Conservation (phyloP, 345 rosid genomes). For the Eucalyptus camaldulensis region DNA sequence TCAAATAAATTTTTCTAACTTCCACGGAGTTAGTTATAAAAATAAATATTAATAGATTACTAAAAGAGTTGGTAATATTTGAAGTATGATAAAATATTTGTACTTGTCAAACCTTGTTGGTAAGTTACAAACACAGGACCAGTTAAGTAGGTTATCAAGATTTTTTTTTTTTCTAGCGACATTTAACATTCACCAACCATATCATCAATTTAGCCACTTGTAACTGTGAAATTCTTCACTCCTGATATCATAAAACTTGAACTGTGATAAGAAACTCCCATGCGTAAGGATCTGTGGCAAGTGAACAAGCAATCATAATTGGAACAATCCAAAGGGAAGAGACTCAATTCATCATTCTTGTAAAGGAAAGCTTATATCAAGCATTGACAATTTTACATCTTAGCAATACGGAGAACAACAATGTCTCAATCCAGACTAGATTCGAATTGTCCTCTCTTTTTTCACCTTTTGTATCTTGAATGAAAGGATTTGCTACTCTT, state of each 20-base stretch:
- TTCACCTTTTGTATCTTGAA: background rate
- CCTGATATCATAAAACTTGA: background rate
- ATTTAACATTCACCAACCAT: background rate
- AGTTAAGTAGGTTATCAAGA: background rate
- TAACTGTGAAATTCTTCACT: too few relatives aligned
- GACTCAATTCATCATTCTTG: background rate
- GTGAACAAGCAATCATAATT: background rate
- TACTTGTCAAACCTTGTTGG: too few relatives aligned
- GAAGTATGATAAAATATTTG: too few relatives aligned
- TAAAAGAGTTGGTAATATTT: too few relatives aligned
- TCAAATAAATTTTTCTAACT: too few relatives aligned
- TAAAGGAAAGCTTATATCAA: background rate
- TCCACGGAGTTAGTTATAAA: too few relatives aligned
- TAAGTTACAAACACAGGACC: background rate
- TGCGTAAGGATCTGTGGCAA: background rate
- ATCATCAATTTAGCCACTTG: too few relatives aligned
- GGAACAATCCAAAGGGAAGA: background rate
- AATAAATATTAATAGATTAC: too few relatives aligned
- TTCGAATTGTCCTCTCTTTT: background rate
- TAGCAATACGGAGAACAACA: background rate
- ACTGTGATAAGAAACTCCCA: background rate
- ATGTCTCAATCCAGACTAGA: background rate
- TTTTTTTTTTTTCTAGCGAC: too few relatives aligned
- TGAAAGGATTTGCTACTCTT: background rate
- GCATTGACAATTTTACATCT: background rate